Evolutionary conservation across 495 filamentous ascomycete species (phyloP).

Genomic region (Penicillium samsonianum): DNA sequence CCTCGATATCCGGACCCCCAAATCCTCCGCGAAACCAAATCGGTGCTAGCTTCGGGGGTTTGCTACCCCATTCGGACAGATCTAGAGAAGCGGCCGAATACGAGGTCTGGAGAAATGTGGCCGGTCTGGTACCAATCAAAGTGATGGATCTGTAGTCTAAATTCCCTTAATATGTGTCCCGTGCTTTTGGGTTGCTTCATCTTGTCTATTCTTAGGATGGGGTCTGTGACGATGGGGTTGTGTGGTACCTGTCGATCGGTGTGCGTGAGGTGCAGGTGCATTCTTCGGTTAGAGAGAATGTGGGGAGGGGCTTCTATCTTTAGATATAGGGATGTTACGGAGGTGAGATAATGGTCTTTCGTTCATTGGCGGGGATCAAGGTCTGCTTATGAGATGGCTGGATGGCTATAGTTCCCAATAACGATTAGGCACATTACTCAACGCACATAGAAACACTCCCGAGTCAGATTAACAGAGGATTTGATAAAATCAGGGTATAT

Average conservation of each 20-base stretch:
- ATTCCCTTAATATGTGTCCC: constrained; percentile 1
- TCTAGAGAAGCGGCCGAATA: constrained; percentile 21
- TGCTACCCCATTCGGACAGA: constrained; percentile 5
- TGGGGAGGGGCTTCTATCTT: constrained; percentile 1
- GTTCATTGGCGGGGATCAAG: constrained; percentile 6
- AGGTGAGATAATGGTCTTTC: not conserved
- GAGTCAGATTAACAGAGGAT: constrained; percentile 16
- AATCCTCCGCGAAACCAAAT: not conserved
- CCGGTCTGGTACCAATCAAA: constrained; percentile 12
- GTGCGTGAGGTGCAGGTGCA: not conserved
- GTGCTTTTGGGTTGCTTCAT: constrained; percentile 8
- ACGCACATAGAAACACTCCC: constrained; percentile 7
- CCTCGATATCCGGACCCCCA: not conserved
- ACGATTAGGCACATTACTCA: not conserved
- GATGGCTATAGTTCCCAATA: not conserved
- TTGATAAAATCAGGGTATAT: constrained; percentile 25
- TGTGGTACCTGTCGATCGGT: constrained; percentile 20
- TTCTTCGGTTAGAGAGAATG: not conserved
- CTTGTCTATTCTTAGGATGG: constrained; percentile 11
- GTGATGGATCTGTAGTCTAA: constrained; percentile 15
- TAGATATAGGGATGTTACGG: not conserved
- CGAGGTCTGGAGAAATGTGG: constrained; percentile 12
- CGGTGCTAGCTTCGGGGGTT: constrained; percentile 1
- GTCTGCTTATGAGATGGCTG: not conserved
- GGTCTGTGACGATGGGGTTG: not conserved